Evolutionary conservation across 164 flowering plant genomes (phyloP).

Genomic region (Euptelea pleiosperma): DNA sequence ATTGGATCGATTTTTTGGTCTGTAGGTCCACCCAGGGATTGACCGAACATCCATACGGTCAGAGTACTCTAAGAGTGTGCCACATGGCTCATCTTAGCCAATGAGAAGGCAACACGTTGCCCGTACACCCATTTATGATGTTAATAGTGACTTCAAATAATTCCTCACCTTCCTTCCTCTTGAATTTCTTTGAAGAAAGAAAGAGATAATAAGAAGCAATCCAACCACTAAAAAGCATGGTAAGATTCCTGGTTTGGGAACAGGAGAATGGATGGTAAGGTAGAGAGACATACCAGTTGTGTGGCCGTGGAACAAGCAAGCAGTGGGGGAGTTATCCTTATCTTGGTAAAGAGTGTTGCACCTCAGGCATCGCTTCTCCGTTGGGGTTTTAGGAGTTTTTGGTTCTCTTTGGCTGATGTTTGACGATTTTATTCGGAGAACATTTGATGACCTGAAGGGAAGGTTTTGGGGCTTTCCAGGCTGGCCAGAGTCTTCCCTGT

Average conservation of each 20-base stretch:
- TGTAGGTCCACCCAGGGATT: too few relatives aligned
- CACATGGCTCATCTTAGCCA: too few relatives aligned
- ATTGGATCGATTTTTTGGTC: too few relatives aligned
- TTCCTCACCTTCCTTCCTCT: too few relatives aligned
- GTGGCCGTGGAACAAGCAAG: constrained; percentile 74
- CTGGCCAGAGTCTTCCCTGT: too few relatives aligned
- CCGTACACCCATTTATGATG: too few relatives aligned
- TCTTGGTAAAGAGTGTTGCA: constrained; percentile 53
- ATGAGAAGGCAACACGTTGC: too few relatives aligned
- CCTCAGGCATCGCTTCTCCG: constrained; percentile 51
- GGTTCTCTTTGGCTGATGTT: neutral
- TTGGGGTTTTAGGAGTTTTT: constrained; percentile 5
- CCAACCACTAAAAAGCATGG: neutral
- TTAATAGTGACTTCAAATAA: too few relatives aligned
- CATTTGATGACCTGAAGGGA: constrained; percentile 8
- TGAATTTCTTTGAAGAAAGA: neutral
- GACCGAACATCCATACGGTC: too few relatives aligned
- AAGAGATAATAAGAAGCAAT: neutral
- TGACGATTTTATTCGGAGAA: constrained; percentile 1
- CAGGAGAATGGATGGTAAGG: neutral
- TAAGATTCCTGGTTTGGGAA: neutral
- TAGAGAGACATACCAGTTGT: constrained; percentile 36
- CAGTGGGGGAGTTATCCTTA: constrained; percentile 48
- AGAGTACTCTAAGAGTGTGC: too few relatives aligned
- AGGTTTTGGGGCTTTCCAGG: too few relatives aligned